Percentiles rank a stretch among this genome's conserved stretches.
phyloP scores from a whole-genome alignment of 1,284 basidiomycete species.

The Fomitopsis pinicola region DNA sequence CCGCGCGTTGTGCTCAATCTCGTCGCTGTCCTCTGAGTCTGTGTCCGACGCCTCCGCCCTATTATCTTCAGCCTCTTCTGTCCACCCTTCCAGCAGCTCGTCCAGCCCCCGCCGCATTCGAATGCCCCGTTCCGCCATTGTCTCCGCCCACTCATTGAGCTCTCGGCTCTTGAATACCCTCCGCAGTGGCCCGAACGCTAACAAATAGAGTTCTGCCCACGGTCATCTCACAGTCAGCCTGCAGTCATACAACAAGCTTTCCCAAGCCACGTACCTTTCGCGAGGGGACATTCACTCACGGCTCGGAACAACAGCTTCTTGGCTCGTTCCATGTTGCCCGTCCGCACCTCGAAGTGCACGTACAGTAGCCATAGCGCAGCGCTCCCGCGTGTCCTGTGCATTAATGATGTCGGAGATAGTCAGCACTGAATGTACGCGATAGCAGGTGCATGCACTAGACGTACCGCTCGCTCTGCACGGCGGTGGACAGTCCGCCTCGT shows the following conservation, averaged over 20 bases:
- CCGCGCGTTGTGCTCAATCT: slow-evolving; percentile 55
- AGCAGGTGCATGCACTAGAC: slow-evolving; percentile 17
- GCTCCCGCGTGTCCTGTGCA: slow-evolving; percentile 61
- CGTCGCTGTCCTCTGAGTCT: slow-evolving; percentile 37
- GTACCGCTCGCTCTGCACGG: slow-evolving; percentile 63
- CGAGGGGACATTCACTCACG: slow-evolving; percentile 75
- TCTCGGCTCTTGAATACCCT: slow-evolving; percentile 64
- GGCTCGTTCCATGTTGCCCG: slow-evolving; percentile 55
- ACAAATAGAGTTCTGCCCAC: slow-evolving; percentile 73
- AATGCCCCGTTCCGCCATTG: slow-evolving; percentile 81
- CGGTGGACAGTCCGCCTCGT: slow-evolving; percentile 54
- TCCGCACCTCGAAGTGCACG: slow-evolving; percentile 79
- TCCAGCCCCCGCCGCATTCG: slow-evolving; percentile 69
- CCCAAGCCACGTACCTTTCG: slow-evolving; percentile 53
- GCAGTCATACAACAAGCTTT: slow-evolving; percentile 3
- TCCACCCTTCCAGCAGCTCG: slow-evolving; percentile 47
- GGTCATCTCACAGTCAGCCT: slow-evolving; percentile 9
- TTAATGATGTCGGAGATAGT: background rate
- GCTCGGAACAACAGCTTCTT: slow-evolving; percentile 81
- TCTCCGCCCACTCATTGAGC: slow-evolving; percentile 64
- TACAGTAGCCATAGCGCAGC: slow-evolving; percentile 74
- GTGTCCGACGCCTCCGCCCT: slow-evolving; percentile 26
- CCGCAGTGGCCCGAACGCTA: slow-evolving; percentile 78
- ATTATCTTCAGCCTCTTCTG: slow-evolving; percentile 22
- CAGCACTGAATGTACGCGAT: background rate